Conservation (phyloP, 176 grass and related monocot genomes). For the Triticum timopheevii region DNA sequence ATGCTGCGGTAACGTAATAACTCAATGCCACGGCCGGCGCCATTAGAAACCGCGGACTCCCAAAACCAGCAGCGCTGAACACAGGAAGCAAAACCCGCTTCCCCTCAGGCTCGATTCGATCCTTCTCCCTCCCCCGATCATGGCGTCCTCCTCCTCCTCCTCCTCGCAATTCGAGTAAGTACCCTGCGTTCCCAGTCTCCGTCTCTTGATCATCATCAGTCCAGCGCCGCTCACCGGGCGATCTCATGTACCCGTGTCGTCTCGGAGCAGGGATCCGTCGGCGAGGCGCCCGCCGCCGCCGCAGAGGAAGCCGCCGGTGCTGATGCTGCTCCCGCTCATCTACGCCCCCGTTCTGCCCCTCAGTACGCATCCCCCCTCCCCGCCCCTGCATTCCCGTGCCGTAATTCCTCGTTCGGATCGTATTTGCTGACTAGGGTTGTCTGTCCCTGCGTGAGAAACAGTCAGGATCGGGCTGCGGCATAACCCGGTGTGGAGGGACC, state of each 20-base stretch:
- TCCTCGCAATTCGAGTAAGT: constrained; percentile 59
- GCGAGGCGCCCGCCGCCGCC: constrained; percentile 41
- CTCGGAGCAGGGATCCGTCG: constrained; percentile 37
- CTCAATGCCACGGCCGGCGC: background rate
- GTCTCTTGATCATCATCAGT: too few relatives aligned
- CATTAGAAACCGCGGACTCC: background rate
- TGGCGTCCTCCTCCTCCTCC: constrained; percentile 52
- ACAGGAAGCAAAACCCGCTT: constrained; percentile 1
- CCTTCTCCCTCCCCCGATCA: constrained; percentile 1
- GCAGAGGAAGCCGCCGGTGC: constrained; percentile 53
- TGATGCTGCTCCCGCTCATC: constrained; percentile 80
- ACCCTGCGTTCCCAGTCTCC: background rate
- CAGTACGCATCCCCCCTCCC: constrained; percentile 37
- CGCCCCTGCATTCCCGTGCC: background rate
- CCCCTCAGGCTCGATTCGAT: background rate
- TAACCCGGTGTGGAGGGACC: constrained; percentile 81
- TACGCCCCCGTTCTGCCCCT: constrained; percentile 80
- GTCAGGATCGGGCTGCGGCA: constrained; percentile 86
- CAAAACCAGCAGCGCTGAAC: constrained; percentile 39
- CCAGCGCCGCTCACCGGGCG: background rate
- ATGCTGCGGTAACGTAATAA: background rate
- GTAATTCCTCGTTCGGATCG: background rate
- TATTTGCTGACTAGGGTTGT: constrained; percentile 19
- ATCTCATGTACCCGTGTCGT: constrained; percentile 9
- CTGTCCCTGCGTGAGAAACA: constrained; percentile 12